Conservation (phyloP, 345 rosid genomes). For the Brassica cretica region DNA sequence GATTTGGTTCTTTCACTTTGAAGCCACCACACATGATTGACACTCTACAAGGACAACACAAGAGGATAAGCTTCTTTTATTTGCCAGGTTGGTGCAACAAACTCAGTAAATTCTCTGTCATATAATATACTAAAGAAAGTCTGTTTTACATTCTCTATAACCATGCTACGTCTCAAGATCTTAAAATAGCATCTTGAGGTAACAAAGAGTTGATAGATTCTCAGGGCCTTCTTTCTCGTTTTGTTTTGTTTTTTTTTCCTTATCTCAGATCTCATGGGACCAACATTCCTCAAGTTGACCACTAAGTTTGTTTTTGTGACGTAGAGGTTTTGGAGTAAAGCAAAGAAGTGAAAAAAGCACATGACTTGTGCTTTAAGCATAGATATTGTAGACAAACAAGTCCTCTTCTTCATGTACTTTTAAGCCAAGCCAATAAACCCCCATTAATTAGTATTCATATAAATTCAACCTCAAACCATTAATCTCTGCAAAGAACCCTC, state of each 20-base stretch:
- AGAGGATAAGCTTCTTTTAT: slow-evolving; percentile 20
- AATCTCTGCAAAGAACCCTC: slow-evolving; percentile 44
- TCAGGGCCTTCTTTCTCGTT: slow-evolving; percentile 20
- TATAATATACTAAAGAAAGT: background rate
- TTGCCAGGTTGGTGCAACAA: slow-evolving; percentile 44
- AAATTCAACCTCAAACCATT: slow-evolving; percentile 56
- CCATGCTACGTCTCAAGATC: slow-evolving; percentile 10
- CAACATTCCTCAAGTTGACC: slow-evolving; percentile 46
- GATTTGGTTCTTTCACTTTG: slow-evolving; percentile 45
- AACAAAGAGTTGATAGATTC: background rate
- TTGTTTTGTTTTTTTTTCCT: background rate
- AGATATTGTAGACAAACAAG: slow-evolving; percentile 59
- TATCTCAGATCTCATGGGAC: slow-evolving; percentile 33
- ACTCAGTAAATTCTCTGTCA: slow-evolving; percentile 35
- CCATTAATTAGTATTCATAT: slow-evolving; percentile 54
- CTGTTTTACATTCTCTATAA: background rate
- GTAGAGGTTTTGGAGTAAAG: slow-evolving; percentile 82
- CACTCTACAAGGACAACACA: slow-evolving; percentile 38
- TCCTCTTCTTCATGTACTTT: slow-evolving; percentile 72
- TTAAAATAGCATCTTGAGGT: slow-evolving; percentile 23
- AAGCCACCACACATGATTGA: slow-evolving; percentile 41
- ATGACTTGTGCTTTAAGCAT: slow-evolving; percentile 93
- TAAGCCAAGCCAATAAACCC: slow-evolving; percentile 79
- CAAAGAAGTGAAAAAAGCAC: slow-evolving; percentile 58
- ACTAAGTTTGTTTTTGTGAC: slow-evolving; percentile 34